Base-by-base conservation (phyloP, 1,284 basidiomycete genomes). In the Hemileia vastatrix region DNA sequence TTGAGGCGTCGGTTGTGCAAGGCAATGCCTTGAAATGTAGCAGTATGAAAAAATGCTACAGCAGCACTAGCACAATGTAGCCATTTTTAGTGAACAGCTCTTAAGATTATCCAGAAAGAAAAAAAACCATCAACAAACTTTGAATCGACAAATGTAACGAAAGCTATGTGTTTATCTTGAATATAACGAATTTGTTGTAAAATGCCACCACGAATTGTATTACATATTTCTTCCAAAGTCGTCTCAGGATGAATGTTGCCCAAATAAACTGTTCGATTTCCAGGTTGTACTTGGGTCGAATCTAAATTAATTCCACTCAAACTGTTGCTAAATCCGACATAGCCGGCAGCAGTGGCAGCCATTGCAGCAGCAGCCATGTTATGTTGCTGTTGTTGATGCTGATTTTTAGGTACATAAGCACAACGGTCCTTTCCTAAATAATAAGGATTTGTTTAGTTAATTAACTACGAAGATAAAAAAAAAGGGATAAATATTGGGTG, bases 171-270 rank as follows among this genome's bases (percentile, higher is more conserved):
- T 80, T 93, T 94, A 71, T 94, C 91, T 67, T 86, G 84, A 83
- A 94, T 88, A 76, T 90, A 92, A 65, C 89, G 80, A 72, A 94
- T 84, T 78, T 92, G 88, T 59, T 78, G 74, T 56, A 95, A 78
- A 61, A 92, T 88, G 60, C 92, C 92, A 31, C 92, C 92, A 31
- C 92, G 83, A 67, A 96, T 87, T 27, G 89, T 85, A 73, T 95
- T 95, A 79, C 91, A 95, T 67, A 95, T 78, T 76, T 95, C 92
- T 77, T 95, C 91, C 2, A 87, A 81, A 4, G 85, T 86, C 21
- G 90, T 92, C 79, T 95, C 92, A 1, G 90, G 89, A 73, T 91
- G 89, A 63, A 96, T 89, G 77, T 93, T 93, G 4, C 91, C 91
- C 54, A 95, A 79, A 77, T 95, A 95, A 43, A 96, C 86, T 1